Percentiles rank a stretch among this genome's conserved stretches.
phyloP scores from a whole-genome alignment of 2,329 filamentous ascomycete species.

The Talaromyces sp. region DNA sequence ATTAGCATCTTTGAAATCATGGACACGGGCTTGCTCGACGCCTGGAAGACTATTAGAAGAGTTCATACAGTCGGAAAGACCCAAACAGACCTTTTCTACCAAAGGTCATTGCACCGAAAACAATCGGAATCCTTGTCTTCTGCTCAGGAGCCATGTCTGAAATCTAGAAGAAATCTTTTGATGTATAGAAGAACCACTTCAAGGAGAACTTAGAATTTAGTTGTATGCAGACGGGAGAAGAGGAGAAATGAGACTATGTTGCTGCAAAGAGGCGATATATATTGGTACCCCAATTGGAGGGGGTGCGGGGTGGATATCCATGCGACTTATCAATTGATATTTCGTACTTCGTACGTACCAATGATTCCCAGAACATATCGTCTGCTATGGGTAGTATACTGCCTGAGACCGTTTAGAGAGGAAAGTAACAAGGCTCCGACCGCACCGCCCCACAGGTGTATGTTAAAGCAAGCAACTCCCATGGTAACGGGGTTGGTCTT shows the following conservation, averaged over 20 bases:
- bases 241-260: background rate
- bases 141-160: background rate
- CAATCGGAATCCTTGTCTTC: background rate
- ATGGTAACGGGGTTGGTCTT: no score
- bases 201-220: background rate
- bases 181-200: background rate
- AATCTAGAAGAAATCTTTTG: background rate
- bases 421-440: no score
- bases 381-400: no score
- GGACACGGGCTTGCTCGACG: background rate
- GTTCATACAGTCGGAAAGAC: background rate
- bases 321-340: no score
- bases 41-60: background rate
- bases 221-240: background rate
- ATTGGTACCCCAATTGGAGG: background rate
- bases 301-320: no score
- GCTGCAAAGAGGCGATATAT: background rate
- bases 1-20: background rate
- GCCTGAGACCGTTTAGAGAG: no score
- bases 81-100: background rate
- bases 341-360: no score
- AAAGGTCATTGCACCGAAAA: background rate
- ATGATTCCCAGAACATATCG: no score
- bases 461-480: no score
- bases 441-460: no score